Base-by-base conservation (phyloP, 2,329 filamentous ascomycete species). In the Neurospora crassa region DNA sequence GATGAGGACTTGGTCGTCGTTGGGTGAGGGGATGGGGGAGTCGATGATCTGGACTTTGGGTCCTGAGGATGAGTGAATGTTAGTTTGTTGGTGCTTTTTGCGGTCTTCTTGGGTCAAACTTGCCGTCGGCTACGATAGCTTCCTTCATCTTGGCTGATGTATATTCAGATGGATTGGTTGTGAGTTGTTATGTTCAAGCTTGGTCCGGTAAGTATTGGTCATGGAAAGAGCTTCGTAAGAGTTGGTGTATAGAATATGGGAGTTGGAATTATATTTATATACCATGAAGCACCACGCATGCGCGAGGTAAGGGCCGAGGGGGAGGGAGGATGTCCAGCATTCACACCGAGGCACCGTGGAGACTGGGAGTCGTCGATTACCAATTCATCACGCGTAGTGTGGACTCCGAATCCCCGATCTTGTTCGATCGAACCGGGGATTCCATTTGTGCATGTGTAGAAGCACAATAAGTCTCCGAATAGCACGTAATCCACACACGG, bases 1-100 rank as follows among this genome's bases (percentile, higher is more conserved):
- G 77, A 84, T 83, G 34, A 83, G 75, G 41, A 84, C 77, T 59
- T 84, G 79, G 71, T 81, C 79, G 1, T 78, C 76, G 18, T 78
- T 77, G 6, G 81, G 80, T 70, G 79, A 74, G 0, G 82, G 82
- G 70, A 83, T 76, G 8, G 81, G 79, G 8, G 79, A 79, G 76
- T 84, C 82, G 70, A 81, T 74, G 68, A 84, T 80, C 67, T 79
- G 69, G 75, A 83, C 82, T 69, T 68, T 71, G 16, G 77, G 75
- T 37, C 78, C 80, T 80, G 63, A 37, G 34, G 11, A 10, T 34
- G 40, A 11, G 16, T 3, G 45, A 20, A 47, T 67, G 45, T 73
- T 63, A 70, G 68, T 69, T 69, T 43, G 14, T 41, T 37, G 18
- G 10, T 40, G 37, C 37, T 67, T 16, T 24, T 34, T 3, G 14